A percentile compares a stretch with the other conserved stretches of the same genome.
Evolutionary conservation across 768 basidiomycete species (phyloP).

Genomic region (Rhizopogon sp.): DNA sequence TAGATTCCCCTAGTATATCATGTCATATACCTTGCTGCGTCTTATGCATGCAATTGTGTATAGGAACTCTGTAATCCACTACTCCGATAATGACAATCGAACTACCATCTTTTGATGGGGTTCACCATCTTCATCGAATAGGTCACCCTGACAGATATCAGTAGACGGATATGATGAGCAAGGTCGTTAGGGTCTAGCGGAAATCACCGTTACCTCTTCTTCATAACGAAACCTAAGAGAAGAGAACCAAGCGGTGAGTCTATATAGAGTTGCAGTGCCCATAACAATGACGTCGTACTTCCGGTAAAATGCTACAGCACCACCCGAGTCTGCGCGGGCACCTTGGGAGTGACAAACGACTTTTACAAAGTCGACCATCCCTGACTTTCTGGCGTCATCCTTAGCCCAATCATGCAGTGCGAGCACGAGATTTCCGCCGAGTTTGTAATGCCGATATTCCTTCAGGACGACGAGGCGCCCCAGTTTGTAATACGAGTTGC

Average conservation of each 20-base stretch:
- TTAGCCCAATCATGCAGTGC: slow-evolving; percentile 57
- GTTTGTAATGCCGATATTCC: slow-evolving; percentile 54
- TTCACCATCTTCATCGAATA: slow-evolving; percentile 80
- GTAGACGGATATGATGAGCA: slow-evolving; percentile 12
- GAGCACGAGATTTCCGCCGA: slow-evolving; percentile 64
- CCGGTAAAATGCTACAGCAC: slow-evolving; percentile 68
- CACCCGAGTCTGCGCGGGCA: slow-evolving; percentile 11
- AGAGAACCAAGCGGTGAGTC: slow-evolving; percentile 10
- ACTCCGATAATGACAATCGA: slow-evolving; percentile 39
- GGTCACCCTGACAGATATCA: slow-evolving; percentile 47
- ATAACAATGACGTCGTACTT: slow-evolving; percentile 41
- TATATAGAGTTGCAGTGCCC: slow-evolving; percentile 1
- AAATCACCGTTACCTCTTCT: slow-evolving; percentile 46
- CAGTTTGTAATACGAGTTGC: slow-evolving; percentile 58
- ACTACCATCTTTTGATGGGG: slow-evolving; percentile 83
- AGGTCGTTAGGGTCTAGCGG: slow-evolving; percentile 4
- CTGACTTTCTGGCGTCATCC: slow-evolving; percentile 28
- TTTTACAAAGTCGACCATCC: slow-evolving; percentile 26
- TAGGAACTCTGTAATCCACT: slow-evolving; percentile 20
- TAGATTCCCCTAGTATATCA: slow-evolving; percentile 30
- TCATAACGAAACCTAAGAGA: slow-evolving; percentile 60
- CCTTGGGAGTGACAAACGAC: slow-evolving; percentile 71
- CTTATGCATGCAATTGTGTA: slow-evolving; percentile 8
- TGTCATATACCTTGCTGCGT: slow-evolving; percentile 25
- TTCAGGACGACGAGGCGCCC: slow-evolving; percentile 65